Evolutionary conservation across 352 stramenopile genomes (phyloP).

Genomic region (Phytophthora tubulina): DNA sequence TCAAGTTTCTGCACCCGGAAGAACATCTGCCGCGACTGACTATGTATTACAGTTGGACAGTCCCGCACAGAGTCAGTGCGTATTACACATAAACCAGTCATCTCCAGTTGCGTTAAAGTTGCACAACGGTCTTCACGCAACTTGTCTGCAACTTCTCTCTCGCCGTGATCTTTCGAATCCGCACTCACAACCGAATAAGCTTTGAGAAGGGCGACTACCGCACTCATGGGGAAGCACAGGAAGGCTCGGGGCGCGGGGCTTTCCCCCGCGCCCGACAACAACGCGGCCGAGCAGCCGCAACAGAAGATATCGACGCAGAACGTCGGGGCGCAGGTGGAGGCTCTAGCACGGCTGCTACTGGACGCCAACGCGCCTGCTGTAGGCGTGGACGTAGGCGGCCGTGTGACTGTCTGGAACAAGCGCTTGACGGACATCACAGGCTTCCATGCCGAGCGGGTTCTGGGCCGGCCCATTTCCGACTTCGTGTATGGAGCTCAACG

Average conservation of each 20-base stretch:
- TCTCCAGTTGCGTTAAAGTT: too few relatives aligned
- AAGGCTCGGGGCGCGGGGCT: slow-evolving; percentile 12
- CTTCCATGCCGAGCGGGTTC: slow-evolving; percentile 48
- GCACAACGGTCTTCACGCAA: not conserved
- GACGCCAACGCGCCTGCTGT: slow-evolving; percentile 74
- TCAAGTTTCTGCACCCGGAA: slow-evolving; percentile 1
- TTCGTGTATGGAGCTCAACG: slow-evolving; percentile 62
- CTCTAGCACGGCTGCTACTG: slow-evolving; percentile 52
- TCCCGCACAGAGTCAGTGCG: not conserved
- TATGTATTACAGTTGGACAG: slow-evolving; percentile 14
- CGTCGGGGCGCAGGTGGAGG: slow-evolving; percentile 28
- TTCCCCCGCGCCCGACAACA: slow-evolving; percentile 23
- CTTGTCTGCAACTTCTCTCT: not conserved
- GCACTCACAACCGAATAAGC: slow-evolving; percentile 19
- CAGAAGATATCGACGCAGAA: slow-evolving; percentile 7
- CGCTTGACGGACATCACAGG: slow-evolving; percentile 63
- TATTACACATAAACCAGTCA: not conserved
- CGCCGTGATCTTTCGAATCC: slow-evolving; percentile 2
- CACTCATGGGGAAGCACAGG: slow-evolving; percentile 35
- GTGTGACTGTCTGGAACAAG: slow-evolving; percentile 76
- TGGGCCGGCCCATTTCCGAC: slow-evolving; percentile 53
- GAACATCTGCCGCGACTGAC: slow-evolving; percentile 2
- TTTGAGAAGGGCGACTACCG: slow-evolving; percentile 23
- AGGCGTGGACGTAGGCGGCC: slow-evolving; percentile 55
- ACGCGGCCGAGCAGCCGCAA: slow-evolving; percentile 6